Conservation (phyloP, 1,284 basidiomycete genomes). For the Cerioporus squamosus region DNA sequence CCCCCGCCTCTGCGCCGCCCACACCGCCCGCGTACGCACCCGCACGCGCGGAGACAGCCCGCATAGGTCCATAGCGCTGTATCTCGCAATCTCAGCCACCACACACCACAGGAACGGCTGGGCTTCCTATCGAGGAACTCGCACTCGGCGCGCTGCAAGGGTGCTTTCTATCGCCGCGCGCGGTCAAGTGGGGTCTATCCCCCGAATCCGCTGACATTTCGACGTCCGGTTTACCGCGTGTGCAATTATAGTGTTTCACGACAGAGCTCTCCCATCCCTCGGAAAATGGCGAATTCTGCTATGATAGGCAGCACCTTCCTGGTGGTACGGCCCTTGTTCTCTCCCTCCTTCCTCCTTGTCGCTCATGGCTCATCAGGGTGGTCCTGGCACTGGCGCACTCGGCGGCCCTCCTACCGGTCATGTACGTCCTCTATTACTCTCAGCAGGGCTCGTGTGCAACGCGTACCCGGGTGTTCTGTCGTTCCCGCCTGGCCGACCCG, state of each 20-base stretch:
- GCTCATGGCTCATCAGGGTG: slow-evolving; percentile 26
- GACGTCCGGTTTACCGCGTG: slow-evolving; percentile 7
- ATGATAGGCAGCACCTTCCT: slow-evolving; percentile 3
- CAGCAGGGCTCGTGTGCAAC: neutral
- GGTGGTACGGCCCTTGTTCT: slow-evolving; percentile 13
- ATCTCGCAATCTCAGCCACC: slow-evolving; percentile 2
- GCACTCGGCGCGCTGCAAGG: neutral
- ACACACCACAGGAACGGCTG: slow-evolving; percentile 2
- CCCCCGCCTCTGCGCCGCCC: neutral
- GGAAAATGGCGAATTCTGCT: slow-evolving; percentile 8
- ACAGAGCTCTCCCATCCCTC: slow-evolving; percentile 1
- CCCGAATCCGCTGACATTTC: slow-evolving; percentile 13
- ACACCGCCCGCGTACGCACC: neutral
- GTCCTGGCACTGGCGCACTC: slow-evolving; percentile 31
- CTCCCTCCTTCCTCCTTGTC: slow-evolving; percentile 7
- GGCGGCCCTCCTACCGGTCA: slow-evolving; percentile 33
- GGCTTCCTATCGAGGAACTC: slow-evolving; percentile 6
- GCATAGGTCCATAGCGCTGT: neutral
- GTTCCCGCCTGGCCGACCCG: neutral
- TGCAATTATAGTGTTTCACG: slow-evolving; percentile 17
- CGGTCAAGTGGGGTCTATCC: slow-evolving; percentile 4
- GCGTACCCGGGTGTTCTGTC: neutral
- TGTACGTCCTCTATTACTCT: slow-evolving; percentile 22
- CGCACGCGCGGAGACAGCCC: neutral
- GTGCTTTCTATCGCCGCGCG: slow-evolving; percentile 15